Conservation (phyloP, 2,329 filamentous ascomycete species). For the Aureobasidium subglaciale region DNA sequence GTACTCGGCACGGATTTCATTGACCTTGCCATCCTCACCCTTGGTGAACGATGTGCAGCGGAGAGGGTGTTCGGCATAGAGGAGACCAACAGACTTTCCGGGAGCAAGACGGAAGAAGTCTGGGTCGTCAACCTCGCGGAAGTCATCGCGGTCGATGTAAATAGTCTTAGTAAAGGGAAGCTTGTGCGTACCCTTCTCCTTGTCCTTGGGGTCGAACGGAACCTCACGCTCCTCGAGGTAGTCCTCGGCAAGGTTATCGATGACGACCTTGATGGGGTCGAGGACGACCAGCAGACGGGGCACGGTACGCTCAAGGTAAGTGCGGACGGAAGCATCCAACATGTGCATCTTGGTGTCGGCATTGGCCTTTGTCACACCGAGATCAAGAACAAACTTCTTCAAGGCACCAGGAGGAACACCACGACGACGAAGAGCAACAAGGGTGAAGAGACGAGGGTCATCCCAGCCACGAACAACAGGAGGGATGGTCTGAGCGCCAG, state of each 20-base stretch:
- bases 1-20: slow-evolving; percentile 59
- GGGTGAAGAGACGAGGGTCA: slow-evolving; percentile 81
- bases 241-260: slow-evolving; percentile 68
- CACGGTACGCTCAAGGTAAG: slow-evolving; percentile 80
- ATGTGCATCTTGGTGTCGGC: slow-evolving; percentile 72
- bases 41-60: slow-evolving; percentile 62
- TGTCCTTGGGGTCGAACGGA: slow-evolving; percentile 77
- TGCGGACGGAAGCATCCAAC: slow-evolving; percentile 80
- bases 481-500: slow-evolving; percentile 29
- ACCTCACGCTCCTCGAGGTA: slow-evolving; percentile 58
- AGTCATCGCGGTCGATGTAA: slow-evolving; percentile 78
- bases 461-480: slow-evolving; percentile 76
- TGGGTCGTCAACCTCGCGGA: slow-evolving; percentile 62
- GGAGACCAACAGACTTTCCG: slow-evolving; percentile 65
- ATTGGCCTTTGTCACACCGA: slow-evolving; percentile 78
- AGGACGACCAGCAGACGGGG: slow-evolving; percentile 85
- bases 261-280: slow-evolving; percentile 74
- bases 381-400: slow-evolving; percentile 81
- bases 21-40: slow-evolving; percentile 58
- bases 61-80: slow-evolving; percentile 64
- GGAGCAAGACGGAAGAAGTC: slow-evolving; percentile 75
- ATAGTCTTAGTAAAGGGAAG: slow-evolving; percentile 67
- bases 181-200: slow-evolving; percentile 55
- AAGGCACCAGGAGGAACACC: slow-evolving; percentile 85
- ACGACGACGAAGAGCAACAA: slow-evolving; percentile 74